A percentile compares a stretch with the other conserved stretches of the same genome.
Conservation (phyloP, 306 rosid genomes). For the Casuarina cunninghamiana region DNA sequence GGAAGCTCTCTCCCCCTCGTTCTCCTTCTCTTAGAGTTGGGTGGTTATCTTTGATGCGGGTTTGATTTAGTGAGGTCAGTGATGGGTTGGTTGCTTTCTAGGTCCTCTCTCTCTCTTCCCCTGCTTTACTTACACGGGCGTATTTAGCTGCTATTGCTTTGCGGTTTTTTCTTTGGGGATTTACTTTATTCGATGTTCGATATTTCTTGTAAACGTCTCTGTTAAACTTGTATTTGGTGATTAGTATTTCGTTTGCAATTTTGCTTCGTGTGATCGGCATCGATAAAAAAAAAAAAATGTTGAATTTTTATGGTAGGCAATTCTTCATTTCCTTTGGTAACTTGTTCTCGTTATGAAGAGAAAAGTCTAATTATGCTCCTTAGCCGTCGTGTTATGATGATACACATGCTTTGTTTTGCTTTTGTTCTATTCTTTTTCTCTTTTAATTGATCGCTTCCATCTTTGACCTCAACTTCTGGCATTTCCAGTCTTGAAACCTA, state of each 20-base stretch:
- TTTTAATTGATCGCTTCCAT: neutral
- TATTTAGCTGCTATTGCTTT: constrained; percentile 5
- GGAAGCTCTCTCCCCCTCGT: constrained; percentile 6
- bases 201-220: constrained; percentile 9
- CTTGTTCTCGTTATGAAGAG: neutral
- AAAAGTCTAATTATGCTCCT: constrained; percentile 9
- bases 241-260: neutral
- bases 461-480: constrained; percentile 11
- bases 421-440: constrained; percentile 6
- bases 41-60: constrained; percentile 23
- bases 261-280: constrained; percentile 17
- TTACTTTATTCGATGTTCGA: constrained; percentile 6
- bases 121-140: neutral
- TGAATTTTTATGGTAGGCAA: constrained; percentile 13
- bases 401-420: constrained; percentile 13
- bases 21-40: constrained; percentile 15
- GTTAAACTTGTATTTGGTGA: constrained; percentile 2
- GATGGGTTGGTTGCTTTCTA: constrained; percentile 37
- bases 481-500: neutral
- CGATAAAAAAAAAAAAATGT: constrained; percentile 16
- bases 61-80: constrained; percentile 33
- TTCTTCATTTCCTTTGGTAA: constrained; percentile 8
- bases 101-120: constrained; percentile 12
- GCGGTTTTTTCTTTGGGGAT: neutral
- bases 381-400: constrained; percentile 24